A percentile compares a stretch with the other conserved stretches of the same genome.
phyloP scores from a whole-genome alignment of 2,329 filamentous ascomycete genomes.

The Delphinella strobiligena region DNA sequence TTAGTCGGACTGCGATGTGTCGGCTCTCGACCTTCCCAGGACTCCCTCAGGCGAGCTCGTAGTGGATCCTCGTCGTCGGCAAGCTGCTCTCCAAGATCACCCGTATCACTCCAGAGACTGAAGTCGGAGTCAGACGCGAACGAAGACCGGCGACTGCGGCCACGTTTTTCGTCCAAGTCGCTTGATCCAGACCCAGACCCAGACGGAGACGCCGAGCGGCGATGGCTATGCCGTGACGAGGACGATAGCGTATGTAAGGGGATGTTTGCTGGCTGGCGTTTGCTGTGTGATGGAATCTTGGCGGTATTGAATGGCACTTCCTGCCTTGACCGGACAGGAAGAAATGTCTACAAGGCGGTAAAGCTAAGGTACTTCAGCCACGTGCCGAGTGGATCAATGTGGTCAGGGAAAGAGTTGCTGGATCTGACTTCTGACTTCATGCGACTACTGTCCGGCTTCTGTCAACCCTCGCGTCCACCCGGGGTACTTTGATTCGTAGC shows the following conservation, averaged over 20 bases:
- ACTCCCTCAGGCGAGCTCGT: constrained; percentile 41
- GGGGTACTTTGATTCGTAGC: no score
- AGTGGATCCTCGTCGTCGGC: constrained; percentile 74
- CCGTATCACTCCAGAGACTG: constrained; percentile 85
- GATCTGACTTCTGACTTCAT: no score
- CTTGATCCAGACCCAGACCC: constrained; percentile 17
- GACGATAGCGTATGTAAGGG: constrained; percentile 63
- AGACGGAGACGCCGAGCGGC: constrained; percentile 13
- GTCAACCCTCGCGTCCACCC: no score
- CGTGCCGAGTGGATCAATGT: not conserved
- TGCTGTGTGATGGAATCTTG: constrained; percentile 67
- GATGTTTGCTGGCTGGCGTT: constrained; percentile 69
- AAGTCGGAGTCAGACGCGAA: constrained; percentile 43
- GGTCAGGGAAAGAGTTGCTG: not conserved
- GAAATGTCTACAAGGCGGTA: not conserved
- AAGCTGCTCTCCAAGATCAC: constrained; percentile 86
- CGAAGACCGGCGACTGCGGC: constrained; percentile 40
- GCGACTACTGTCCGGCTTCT: no score
- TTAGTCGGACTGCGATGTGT: constrained; percentile 11
- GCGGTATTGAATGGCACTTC: constrained; percentile 49
- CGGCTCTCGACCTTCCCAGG: constrained; percentile 18
- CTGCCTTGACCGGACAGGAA: not conserved
- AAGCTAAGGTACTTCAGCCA: not conserved
- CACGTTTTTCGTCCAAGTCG: constrained; percentile 35
- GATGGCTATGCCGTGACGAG: constrained; percentile 30